These are phyloP conservation scores for Candida albicans DNA, from an alignment of 1,139 yeast species.

Conservation along the genomic window DNA sequence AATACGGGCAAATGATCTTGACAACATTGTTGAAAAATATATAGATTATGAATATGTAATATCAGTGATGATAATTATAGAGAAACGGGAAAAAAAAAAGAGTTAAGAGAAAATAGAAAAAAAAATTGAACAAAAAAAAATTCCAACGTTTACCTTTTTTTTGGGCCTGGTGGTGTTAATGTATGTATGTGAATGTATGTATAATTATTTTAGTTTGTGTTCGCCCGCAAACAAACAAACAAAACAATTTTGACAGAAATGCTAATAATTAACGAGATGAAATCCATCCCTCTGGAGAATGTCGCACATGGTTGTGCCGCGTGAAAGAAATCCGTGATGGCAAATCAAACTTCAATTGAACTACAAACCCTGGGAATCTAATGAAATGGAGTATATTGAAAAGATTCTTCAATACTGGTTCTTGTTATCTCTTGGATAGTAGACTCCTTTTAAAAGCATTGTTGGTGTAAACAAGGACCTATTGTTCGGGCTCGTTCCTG, in stretches of 20 bases:
- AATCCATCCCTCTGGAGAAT: neutral
- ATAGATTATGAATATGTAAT: slow-evolving; percentile 2
- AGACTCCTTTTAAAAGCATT: no score
- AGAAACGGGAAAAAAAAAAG: neutral
- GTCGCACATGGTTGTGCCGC: neutral
- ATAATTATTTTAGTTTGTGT: neutral
- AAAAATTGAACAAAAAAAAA: slow-evolving; percentile 2
- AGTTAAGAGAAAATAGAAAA: slow-evolving; percentile 1
- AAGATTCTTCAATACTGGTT: no score
- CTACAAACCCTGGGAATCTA: no score
- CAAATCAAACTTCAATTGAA: no score
- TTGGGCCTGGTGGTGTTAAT: neutral
- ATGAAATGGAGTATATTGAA: no score
- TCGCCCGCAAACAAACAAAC: neutral
- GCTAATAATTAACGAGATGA: no score
- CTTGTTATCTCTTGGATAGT: no score
- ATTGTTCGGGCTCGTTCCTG: neutral
- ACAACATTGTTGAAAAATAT: slow-evolving; percentile 32
- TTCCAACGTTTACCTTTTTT: neutral
- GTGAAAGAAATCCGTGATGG: no score
- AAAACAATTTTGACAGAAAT: neutral
- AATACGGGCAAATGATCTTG: slow-evolving; percentile 45
- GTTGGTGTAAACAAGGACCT: no score
- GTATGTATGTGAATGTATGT: neutral
- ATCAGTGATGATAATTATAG: neutral